A percentile compares a stretch with the other conserved stretches of the same genome.
phyloP scores from a whole-genome alignment of 805 yeast species.

The Ogataea angusta region DNA sequence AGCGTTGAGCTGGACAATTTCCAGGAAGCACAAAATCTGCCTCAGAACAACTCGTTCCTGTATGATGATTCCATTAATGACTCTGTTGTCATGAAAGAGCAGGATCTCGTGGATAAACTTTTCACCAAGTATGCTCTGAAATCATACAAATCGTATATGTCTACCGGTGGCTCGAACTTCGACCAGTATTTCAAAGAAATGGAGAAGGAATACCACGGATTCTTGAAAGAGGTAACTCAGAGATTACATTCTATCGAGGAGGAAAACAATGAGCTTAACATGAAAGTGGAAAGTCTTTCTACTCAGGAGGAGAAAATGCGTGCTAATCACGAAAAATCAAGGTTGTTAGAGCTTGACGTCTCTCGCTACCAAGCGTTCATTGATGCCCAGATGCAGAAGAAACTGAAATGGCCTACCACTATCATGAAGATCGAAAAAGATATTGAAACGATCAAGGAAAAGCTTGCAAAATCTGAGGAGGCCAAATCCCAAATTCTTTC shows the following conservation, averaged over 20 bases:
- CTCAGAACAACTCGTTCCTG: slow-evolving; percentile 28
- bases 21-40: slow-evolving; percentile 21
- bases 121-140: slow-evolving; percentile 52
- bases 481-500: slow-evolving; percentile 39
- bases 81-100: slow-evolving; percentile 25
- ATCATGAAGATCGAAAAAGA: slow-evolving; percentile 58
- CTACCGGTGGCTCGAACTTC: slow-evolving; percentile 59
- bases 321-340: slow-evolving; percentile 52
- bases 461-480: slow-evolving; percentile 37
- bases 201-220: slow-evolving; percentile 50
- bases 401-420: slow-evolving; percentile 58
- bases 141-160: slow-evolving; percentile 63
- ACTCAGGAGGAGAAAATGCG: slow-evolving; percentile 46
- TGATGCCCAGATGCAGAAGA: slow-evolving; percentile 61
- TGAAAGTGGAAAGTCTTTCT: slow-evolving; percentile 39
- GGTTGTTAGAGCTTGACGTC: slow-evolving; percentile 68
- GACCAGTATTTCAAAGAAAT: slow-evolving; percentile 52
- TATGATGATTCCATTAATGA: slow-evolving; percentile 25
- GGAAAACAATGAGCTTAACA: slow-evolving; percentile 39
- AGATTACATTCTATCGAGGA: slow-evolving; percentile 42
- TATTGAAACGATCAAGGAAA: slow-evolving; percentile 41
- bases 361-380: slow-evolving; percentile 70
- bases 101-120: slow-evolving; percentile 28
- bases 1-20: slow-evolving; percentile 29
- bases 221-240: slow-evolving; percentile 45